A percentile compares a stretch with the other conserved stretches of the same genome.
Conservation (phyloP, 2,329 filamentous ascomycete species). For the Celoporthe dispersa region DNA sequence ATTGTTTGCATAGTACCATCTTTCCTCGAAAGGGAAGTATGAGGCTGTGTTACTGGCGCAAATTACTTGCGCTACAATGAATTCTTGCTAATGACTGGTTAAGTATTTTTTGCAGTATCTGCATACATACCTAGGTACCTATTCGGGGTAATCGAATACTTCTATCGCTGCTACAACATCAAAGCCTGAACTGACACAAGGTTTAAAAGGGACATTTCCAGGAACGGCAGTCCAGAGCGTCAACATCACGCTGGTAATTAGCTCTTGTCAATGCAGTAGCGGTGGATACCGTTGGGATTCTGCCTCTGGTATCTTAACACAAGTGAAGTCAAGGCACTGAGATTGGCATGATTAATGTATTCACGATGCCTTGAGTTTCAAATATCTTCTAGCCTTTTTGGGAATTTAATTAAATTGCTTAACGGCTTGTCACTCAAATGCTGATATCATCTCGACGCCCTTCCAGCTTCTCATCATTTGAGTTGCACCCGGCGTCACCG, state of each 20-base stretch:
- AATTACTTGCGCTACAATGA: neutral
- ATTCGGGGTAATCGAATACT: too few species aligned
- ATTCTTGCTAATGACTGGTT: too few species aligned
- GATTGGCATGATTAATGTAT: too few species aligned
- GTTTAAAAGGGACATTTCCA: neutral
- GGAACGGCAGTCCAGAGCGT: neutral
- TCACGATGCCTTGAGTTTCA: too few species aligned
- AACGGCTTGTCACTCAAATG: slow-evolving; percentile 13
- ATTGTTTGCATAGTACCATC: too few species aligned
- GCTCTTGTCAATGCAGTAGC: slow-evolving; percentile 10
- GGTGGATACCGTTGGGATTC: neutral
- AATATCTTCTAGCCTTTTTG: neutral
- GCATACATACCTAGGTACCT: too few species aligned
- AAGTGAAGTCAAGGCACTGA: too few species aligned
- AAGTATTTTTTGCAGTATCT: too few species aligned
- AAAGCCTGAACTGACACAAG: neutral
- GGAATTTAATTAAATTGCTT: neutral
- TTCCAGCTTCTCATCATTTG: neutral
- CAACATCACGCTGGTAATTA: slow-evolving; percentile 8
- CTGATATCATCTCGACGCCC: neutral
- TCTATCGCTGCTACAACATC: neutral
- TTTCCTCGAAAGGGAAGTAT: too few species aligned
- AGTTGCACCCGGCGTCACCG: neutral
- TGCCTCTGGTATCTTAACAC: too few species aligned
- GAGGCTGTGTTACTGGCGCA: neutral